Evolutionary conservation across 345 rosid genomes (phyloP).

Genomic region (Lepidium aucheri): DNA sequence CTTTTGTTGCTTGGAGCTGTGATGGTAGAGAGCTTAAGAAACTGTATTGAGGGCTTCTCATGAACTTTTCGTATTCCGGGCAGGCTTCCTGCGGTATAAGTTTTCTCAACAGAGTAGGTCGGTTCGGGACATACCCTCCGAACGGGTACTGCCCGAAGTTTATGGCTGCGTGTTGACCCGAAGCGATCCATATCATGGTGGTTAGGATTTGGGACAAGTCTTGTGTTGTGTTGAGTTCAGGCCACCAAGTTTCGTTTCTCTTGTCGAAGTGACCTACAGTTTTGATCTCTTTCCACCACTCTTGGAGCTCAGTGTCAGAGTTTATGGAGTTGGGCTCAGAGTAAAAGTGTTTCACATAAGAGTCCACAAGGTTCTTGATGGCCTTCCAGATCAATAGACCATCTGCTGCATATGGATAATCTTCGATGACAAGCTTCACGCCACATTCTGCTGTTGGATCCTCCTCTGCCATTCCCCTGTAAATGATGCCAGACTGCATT

Average conservation of each 20-base stretch:
- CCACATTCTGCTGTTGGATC: slow-evolving; percentile 73
- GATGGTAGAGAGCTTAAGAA: slow-evolving; percentile 71
- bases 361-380: slow-evolving; percentile 58
- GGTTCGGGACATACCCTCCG: slow-evolving; percentile 90
- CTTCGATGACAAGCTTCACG: slow-evolving; percentile 68
- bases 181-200: slow-evolving; percentile 77
- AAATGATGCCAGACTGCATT: neutral
- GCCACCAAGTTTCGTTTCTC: slow-evolving; percentile 90
- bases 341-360: slow-evolving; percentile 73
- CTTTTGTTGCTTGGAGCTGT: slow-evolving; percentile 88
- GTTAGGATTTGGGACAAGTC: slow-evolving; percentile 71
- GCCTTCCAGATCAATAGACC: slow-evolving; percentile 92
- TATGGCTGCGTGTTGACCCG: slow-evolving; percentile 92
- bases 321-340: slow-evolving; percentile 43
- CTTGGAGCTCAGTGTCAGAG: slow-evolving; percentile 74
- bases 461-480: slow-evolving; percentile 90
- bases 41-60: slow-evolving; percentile 54
- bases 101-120: slow-evolving; percentile 73
- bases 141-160: slow-evolving; percentile 96
- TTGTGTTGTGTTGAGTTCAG: slow-evolving; percentile 59
- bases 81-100: slow-evolving; percentile 59
- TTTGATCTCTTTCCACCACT: slow-evolving; percentile 94
- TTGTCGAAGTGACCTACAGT: slow-evolving; percentile 85
- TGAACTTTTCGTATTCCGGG: slow-evolving; percentile 53
- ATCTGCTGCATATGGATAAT: slow-evolving; percentile 91